phyloP scores from a whole-genome alignment of 345 rosid genomes.

The Mangifera indica region DNA sequence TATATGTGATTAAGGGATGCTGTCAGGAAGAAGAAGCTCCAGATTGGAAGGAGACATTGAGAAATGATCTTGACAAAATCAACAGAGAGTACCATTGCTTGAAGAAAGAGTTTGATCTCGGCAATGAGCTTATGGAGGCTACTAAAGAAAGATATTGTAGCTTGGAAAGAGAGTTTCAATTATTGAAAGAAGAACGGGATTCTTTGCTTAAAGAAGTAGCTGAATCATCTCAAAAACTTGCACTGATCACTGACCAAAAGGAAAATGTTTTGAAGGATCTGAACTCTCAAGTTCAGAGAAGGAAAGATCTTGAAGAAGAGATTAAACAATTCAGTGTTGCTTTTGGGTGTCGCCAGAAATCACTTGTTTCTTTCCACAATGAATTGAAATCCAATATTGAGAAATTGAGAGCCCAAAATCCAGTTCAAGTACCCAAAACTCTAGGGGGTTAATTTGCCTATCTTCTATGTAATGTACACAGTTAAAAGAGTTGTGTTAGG shows the following conservation, averaged over 20 bases:
- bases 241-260: constrained; percentile 44
- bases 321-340: constrained; percentile 63
- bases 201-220: constrained; percentile 38
- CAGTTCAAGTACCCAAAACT: constrained; percentile 43
- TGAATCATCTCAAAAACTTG: constrained; percentile 48
- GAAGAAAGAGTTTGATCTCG: constrained; percentile 46
- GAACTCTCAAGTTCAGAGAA: constrained; percentile 54
- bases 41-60: constrained; percentile 40
- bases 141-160: constrained; percentile 46
- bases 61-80: constrained; percentile 42
- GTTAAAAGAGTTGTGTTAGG: not conserved
- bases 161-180: constrained; percentile 56
- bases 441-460: constrained; percentile 25
- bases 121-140: constrained; percentile 47
- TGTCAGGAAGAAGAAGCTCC: constrained; percentile 40
- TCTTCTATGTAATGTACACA: not conserved
- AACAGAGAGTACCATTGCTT: constrained; percentile 47
- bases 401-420: constrained; percentile 45
- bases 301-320: constrained; percentile 68
- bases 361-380: constrained; percentile 53
- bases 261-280: constrained; percentile 63
- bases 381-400: constrained; percentile 67
- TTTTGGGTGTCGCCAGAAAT: constrained; percentile 60
- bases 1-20: constrained; percentile 60
- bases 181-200: constrained; percentile 64